These are phyloP conservation scores for Fraxinus floribunda DNA, from an alignment of 305 asterid genomes.

Conservation along the genomic window DNA sequence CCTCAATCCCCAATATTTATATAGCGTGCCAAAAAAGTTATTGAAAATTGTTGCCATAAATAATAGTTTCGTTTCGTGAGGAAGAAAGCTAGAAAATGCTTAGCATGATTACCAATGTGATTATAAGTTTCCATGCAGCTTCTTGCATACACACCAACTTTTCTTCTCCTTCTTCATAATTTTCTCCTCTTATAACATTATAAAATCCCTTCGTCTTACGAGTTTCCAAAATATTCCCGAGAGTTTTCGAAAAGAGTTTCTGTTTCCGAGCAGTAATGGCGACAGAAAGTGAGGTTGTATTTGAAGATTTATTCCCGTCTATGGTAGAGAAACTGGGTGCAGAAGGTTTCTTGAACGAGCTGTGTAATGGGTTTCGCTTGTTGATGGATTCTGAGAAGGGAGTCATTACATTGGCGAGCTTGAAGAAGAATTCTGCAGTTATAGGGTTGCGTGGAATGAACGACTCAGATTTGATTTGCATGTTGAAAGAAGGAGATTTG, in stretches of 20 bases:
- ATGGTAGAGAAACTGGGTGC: slow-evolving; percentile 73
- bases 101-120: slow-evolving; percentile 22
- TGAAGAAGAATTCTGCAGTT: slow-evolving; percentile 44
- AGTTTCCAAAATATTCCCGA: background rate
- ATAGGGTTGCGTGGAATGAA: slow-evolving; percentile 42
- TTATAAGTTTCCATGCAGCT: slow-evolving; percentile 31
- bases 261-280: slow-evolving; percentile 15
- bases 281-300: slow-evolving; percentile 25
- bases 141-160: slow-evolving; percentile 29
- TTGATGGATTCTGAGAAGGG: slow-evolving; percentile 53
- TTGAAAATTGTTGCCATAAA: slow-evolving; percentile 17
- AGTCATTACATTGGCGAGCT: slow-evolving; percentile 58
- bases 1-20: background rate
- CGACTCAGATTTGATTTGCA: slow-evolving; percentile 49
- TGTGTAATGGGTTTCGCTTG: slow-evolving; percentile 55
- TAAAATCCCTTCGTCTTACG: background rate
- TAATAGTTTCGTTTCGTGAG: background rate
- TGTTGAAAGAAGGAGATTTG: slow-evolving; percentile 66
- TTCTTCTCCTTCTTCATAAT: slow-evolving; percentile 18
- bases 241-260: background rate
- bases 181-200: background rate
- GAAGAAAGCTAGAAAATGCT: slow-evolving; percentile 26
- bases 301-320: slow-evolving; percentile 65
- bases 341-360: slow-evolving; percentile 65
- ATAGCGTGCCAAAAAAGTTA: slow-evolving; percentile 15